A percentile compares a stretch with the other conserved stretches of the same genome.
Evolutionary conservation across 345 rosid genomes (phyloP).

Genomic region (Euphorbia peplus): DNA sequence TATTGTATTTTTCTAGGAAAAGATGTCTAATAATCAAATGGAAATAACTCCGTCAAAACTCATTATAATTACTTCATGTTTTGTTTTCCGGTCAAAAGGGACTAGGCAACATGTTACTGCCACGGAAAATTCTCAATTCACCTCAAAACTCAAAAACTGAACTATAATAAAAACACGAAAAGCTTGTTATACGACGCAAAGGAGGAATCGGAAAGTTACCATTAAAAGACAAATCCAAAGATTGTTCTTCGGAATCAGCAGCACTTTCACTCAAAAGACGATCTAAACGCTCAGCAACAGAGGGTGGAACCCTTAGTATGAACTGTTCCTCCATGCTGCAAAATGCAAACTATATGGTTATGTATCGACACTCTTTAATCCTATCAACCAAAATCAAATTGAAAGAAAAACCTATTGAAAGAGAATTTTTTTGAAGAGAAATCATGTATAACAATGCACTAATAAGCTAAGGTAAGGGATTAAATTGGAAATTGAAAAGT

Average conservation of each 20-base stretch:
- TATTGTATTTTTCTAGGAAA: background rate
- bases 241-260: constrained; percentile 66
- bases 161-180: background rate
- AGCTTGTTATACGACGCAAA: background rate
- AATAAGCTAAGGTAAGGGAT: too few species aligned
- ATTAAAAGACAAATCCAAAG: constrained; percentile 73
- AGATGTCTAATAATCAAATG: too few species aligned
- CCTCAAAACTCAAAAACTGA: background rate
- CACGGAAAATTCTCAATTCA: background rate
- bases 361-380: background rate
- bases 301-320: constrained; percentile 88
- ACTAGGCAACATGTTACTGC: background rate
- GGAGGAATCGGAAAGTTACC: constrained; percentile 46
- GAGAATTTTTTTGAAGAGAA: too few species aligned
- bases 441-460: too few species aligned
- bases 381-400: background rate
- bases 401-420: too few species aligned
- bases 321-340: constrained; percentile 85
- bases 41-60: background rate
- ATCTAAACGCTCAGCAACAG: constrained; percentile 77
- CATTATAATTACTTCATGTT: background rate
- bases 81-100: too few species aligned
- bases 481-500: too few species aligned
- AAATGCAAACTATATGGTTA: background rate
- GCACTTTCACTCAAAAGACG: constrained; percentile 64